These are phyloP conservation scores for Thraustotheca clavata DNA, from an alignment of 352 stramenopile genomes.

Conservation along the genomic window DNA sequence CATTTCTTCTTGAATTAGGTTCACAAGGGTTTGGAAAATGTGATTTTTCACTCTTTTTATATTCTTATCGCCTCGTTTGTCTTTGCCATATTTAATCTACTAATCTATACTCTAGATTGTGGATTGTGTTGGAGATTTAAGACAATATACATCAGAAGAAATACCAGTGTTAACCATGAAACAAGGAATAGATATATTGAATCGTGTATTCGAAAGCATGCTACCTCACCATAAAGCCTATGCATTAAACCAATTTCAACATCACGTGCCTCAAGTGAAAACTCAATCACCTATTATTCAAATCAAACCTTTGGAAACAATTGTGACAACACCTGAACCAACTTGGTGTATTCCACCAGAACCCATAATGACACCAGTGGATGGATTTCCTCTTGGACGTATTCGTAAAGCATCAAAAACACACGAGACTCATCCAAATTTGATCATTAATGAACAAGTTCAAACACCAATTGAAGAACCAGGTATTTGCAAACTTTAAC, in stretches of 20 bases:
- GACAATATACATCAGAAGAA: not conserved
- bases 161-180: not conserved
- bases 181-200: not conserved
- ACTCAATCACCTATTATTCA: too few species aligned
- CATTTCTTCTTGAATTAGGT: slow-evolving; percentile 5
- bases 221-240: not conserved
- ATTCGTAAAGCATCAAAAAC: not conserved
- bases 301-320: too few species aligned
- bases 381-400: slow-evolving; percentile 1
- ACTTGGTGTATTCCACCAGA: not conserved
- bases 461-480: not conserved
- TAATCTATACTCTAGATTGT: slow-evolving; percentile 9
- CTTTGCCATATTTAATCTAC: too few species aligned
- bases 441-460: not conserved
- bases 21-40: slow-evolving; percentile 2
- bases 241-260: too few species aligned
- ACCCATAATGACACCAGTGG: not conserved
- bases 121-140: slow-evolving; percentile 7
- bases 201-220: slow-evolving; percentile 4
- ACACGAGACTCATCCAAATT: not conserved
- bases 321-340: not conserved
- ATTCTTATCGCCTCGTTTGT: slow-evolving; percentile 6
- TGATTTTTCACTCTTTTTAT: slow-evolving; percentile 16
- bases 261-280: too few species aligned
- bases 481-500: too few species aligned